Base-by-base conservation (phyloP, 768 basidiomycete genomes). In the Leccinum boreale region DNA sequence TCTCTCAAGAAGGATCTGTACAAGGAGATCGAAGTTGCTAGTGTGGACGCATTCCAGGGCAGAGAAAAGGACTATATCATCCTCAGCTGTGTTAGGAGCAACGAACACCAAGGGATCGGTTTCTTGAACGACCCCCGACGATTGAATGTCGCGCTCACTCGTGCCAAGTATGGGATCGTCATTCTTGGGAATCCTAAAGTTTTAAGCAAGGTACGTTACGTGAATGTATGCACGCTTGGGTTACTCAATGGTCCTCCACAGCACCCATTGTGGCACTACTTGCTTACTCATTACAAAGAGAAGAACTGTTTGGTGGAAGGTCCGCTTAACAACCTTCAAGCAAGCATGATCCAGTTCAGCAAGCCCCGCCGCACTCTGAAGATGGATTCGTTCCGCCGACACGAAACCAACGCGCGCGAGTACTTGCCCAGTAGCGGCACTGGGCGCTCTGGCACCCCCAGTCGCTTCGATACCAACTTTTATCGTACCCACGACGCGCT, bases 181-280 rank as follows among this genome's bases (percentile, higher is more conserved):
- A 98, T 99, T 66, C 81, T 99, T n/a, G 97, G 97, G n/a, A 99
- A 99, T 72, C 97, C 97, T 3, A 98, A 98, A 73, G 96, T 99
- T 56, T 78, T 99, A 50, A 97, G 94, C 87, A 99, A 98, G 88
- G 96, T 93, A 62, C 42, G 80, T 66, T 55, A 52, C 12, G 44
- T 49, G 28, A n/a, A 31, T 52, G 12, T 5, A 50, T 44, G 50
- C 57, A 55, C 58, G 63, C 29, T 44, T 10, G 17, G 26, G 45
- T 44, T 45, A 47, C 53, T 68, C 35, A 60, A 44, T 17, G n/a
- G 17, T 51, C 55, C 46, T 17, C 9, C 12, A 46, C 60, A 99
- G 96, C 97, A 99, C 68, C 94, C 96, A 5, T 81, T 99, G 14
- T 99, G 97, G 97, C 94, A 98, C 68, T 94, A 94, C 73, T 86